Percentiles rank a stretch among this genome's conserved stretches.
phyloP scores from a whole-genome alignment of 2,329 filamentous ascomycete species.

The Chaetomiaceae sp. region DNA sequence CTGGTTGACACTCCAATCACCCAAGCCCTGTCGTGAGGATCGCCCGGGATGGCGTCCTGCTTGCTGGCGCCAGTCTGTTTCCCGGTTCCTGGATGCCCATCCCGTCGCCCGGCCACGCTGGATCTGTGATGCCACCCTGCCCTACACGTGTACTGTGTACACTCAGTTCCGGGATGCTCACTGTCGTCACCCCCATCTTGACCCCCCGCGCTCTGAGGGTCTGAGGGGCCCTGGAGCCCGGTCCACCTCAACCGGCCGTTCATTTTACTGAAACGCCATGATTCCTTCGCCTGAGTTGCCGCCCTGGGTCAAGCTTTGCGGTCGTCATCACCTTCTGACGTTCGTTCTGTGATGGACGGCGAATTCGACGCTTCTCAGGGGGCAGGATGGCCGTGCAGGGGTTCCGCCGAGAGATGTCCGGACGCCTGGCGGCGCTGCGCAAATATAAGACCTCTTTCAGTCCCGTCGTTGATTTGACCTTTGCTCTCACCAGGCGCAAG shows the following conservation, averaged over 20 bases:
- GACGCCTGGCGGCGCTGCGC: background rate
- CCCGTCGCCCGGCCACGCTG: background rate
- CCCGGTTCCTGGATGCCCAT: background rate
- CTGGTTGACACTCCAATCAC: constrained; percentile 4
- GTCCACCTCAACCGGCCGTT: constrained; percentile 7
- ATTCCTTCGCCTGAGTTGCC: background rate
- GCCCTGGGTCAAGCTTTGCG: background rate
- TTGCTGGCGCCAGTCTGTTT: background rate
- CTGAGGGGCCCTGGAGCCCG: background rate
- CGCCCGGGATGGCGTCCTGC: constrained; percentile 6
- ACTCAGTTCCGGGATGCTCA: no score
- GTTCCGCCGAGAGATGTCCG: constrained; percentile 1
- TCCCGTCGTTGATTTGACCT: background rate
- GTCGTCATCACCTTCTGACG: constrained; percentile 3
- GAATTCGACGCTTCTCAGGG: constrained; percentile 1
- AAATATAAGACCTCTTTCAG: constrained; percentile 13
- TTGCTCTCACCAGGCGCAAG: constrained; percentile 18
- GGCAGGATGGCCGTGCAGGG: constrained; percentile 6
- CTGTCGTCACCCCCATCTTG: no score
- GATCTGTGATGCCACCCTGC: background rate
- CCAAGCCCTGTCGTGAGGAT: background rate
- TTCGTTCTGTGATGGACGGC: background rate
- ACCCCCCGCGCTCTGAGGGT: constrained; percentile 1
- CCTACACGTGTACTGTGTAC: no score
- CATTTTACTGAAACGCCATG: constrained; percentile 21